Percentiles rank a stretch among this genome's conserved stretches.
These are phyloP conservation scores for Cytospora piceae DNA, from an alignment of 2,329 filamentous ascomycete genomes.

Conservation along the genomic window DNA sequence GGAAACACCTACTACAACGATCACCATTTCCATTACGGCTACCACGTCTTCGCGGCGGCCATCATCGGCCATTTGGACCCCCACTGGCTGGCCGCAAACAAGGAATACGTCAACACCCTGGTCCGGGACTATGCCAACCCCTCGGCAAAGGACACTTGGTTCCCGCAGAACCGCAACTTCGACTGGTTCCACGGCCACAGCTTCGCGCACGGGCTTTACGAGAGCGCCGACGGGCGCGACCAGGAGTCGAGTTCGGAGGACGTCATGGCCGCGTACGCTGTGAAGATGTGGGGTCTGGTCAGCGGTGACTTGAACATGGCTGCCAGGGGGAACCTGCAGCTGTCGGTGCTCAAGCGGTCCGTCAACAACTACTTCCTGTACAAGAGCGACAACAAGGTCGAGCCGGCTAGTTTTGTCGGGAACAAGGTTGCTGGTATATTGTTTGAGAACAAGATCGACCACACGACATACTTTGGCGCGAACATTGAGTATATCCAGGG, in stretches of 20 bases:
- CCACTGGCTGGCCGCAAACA: conserved; percentile 72
- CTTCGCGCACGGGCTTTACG: conserved; percentile 83
- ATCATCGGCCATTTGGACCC: conserved; percentile 81
- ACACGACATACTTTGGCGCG: conserved; percentile 85
- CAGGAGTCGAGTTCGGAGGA: conserved; percentile 92
- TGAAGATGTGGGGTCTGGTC: conserved; percentile 92
- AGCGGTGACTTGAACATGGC: conserved; percentile 79
- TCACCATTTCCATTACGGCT: conserved; percentile 79
- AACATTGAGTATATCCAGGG: conserved; percentile 72
- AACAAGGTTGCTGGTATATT: conserved; percentile 76
- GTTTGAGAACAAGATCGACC: conserved; percentile 95
- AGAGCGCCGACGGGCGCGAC: conserved; percentile 74
- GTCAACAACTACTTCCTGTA: conserved; percentile 85
- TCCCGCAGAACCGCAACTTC: conserved; percentile 81
- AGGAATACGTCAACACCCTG: conserved; percentile 79
- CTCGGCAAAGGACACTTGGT: conserved; percentile 68
- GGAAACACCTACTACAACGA: conserved; percentile 87
- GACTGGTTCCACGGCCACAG: conserved; percentile 96
- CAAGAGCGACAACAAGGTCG: conserved; percentile 65
- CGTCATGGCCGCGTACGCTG: conserved; percentile 79
- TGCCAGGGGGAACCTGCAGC: conserved; percentile 80
- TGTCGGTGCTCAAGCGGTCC: conserved; percentile 74
- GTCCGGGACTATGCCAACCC: conserved; percentile 85
- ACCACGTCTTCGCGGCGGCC: conserved; percentile 86
- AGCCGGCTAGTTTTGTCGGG: conserved; percentile 76